A percentile compares a stretch with the other conserved stretches of the same genome.
Conservation (phyloP, 129 eudicot genomes). For the Pittosporum tobira region DNA sequence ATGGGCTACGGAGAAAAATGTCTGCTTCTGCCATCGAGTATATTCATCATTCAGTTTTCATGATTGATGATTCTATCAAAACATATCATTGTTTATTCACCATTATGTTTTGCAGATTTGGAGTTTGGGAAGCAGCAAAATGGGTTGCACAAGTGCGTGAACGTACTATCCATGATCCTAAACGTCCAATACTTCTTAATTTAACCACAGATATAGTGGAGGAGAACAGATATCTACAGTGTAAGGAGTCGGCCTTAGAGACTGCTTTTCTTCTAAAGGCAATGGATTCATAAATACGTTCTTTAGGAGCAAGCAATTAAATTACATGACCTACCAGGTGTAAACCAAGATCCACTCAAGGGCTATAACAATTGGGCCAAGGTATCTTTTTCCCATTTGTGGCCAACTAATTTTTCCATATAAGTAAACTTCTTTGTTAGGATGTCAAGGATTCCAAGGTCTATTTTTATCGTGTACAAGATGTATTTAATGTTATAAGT, state of each 20-base stretch:
- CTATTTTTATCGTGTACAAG: neutral
- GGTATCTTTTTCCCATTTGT: neutral
- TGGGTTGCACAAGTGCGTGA: constrained; percentile 91
- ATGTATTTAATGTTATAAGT: neutral
- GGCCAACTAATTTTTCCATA: constrained; percentile 4
- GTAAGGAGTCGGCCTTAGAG: constrained; percentile 82
- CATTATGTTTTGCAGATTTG: constrained; percentile 43
- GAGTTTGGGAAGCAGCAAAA: constrained; percentile 99
- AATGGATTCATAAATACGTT: constrained; percentile 34
- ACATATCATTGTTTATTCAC: neutral
- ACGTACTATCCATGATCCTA: constrained; percentile 50
- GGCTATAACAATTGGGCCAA: neutral
- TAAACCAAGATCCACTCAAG: neutral
- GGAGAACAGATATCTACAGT: constrained; percentile 66
- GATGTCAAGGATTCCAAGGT: neutral
- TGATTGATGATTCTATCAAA: neutral
- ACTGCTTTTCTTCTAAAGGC: constrained; percentile 75
- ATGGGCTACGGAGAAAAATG: too few species aligned
- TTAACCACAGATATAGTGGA: constrained; percentile 64
- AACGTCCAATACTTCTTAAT: constrained; percentile 65
- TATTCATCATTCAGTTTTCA: neutral
- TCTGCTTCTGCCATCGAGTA: too few species aligned
- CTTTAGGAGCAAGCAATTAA: constrained; percentile 1
- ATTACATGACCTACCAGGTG: neutral
- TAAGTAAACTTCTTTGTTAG: neutral